phyloP scores from a whole-genome alignment of 768 basidiomycete species.

The Goffeauzyma gilvescens region DNA sequence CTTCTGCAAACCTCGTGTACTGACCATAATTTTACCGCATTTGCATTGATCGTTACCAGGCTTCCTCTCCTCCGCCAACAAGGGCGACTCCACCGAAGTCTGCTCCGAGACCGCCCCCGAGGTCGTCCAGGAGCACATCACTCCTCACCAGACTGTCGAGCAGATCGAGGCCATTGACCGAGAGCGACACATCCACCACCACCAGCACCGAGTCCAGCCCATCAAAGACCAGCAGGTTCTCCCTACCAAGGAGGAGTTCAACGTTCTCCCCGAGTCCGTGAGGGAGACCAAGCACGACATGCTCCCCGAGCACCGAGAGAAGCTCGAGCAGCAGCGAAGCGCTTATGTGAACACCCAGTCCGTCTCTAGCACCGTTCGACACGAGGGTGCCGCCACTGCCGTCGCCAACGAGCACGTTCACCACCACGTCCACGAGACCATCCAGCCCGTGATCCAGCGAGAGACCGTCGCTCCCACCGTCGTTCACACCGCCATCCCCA shows the following conservation, averaged over 20 bases:
- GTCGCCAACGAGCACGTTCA: constrained; percentile 29
- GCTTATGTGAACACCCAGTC: constrained; percentile 21
- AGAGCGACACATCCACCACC: constrained; percentile 28
- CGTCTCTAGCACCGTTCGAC: constrained; percentile 19
- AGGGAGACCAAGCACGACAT: constrained; percentile 31
- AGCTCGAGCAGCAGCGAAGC: constrained; percentile 27
- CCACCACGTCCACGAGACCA: constrained; percentile 31
- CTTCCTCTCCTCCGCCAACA: background rate
- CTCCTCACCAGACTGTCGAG: constrained; percentile 15
- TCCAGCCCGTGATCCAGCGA: constrained; percentile 32
- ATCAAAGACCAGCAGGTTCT: constrained; percentile 25
- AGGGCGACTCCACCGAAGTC: constrained; percentile 30
- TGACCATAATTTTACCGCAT: too few relatives aligned
- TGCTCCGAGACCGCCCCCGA: constrained; percentile 31
- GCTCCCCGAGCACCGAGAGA: constrained; percentile 29
- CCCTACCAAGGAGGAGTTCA: constrained; percentile 25
- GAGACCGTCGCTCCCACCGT: constrained; percentile 32
- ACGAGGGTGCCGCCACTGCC: constrained; percentile 17
- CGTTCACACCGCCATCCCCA: constrained; percentile 32
- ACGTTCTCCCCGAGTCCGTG: constrained; percentile 22
- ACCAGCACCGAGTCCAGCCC: constrained; percentile 33
- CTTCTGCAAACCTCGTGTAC: too few relatives aligned
- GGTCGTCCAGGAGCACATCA: constrained; percentile 29
- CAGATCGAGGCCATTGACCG: constrained; percentile 31
- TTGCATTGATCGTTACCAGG: too few relatives aligned